A percentile compares a stretch with the other conserved stretches of the same genome.
phyloP scores from a whole-genome alignment of 2,329 filamentous ascomycete species.

The Hortaea sp. region DNA sequence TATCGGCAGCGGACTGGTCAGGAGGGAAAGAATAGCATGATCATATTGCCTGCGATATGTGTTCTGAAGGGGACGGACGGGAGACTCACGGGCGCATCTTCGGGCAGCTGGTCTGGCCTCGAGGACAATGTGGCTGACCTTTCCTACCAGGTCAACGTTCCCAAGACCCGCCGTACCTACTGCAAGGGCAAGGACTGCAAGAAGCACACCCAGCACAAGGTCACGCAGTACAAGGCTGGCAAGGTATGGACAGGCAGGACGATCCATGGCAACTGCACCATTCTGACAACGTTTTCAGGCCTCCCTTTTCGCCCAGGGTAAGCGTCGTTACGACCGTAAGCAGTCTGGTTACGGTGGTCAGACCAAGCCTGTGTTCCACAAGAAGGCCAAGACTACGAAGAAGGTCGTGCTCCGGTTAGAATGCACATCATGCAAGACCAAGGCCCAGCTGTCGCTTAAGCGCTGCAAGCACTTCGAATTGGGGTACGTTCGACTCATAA shows the following conservation, averaged over 20 bases:
- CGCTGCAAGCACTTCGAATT: conserved; percentile 99
- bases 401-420: conserved; percentile 98
- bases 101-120: neutral
- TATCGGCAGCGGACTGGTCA: neutral
- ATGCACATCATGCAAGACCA: conserved; percentile 96
- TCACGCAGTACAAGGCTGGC: conserved; percentile 94
- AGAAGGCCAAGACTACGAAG: conserved; percentile 99
- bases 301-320: conserved; percentile 94
- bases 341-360: conserved; percentile 99
- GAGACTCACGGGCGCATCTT: neutral
- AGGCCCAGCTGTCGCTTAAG: conserved; percentile 96
- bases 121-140: neutral
- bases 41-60: neutral
- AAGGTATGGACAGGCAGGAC: conserved; percentile 48
- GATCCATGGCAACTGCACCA: neutral
- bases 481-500: conserved; percentile 55
- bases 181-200: conserved; percentile 94
- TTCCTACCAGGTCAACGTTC: conserved; percentile 80
- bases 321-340: conserved; percentile 99
- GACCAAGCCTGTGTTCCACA: conserved; percentile 99
- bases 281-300: conserved; percentile 42
- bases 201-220: conserved; percentile 69
- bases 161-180: conserved; percentile 94
- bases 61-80: neutral
- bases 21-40: neutral